Conservation (phyloP, 768 basidiomycete genomes). For the Pleurotus tuber-regium region DNA sequence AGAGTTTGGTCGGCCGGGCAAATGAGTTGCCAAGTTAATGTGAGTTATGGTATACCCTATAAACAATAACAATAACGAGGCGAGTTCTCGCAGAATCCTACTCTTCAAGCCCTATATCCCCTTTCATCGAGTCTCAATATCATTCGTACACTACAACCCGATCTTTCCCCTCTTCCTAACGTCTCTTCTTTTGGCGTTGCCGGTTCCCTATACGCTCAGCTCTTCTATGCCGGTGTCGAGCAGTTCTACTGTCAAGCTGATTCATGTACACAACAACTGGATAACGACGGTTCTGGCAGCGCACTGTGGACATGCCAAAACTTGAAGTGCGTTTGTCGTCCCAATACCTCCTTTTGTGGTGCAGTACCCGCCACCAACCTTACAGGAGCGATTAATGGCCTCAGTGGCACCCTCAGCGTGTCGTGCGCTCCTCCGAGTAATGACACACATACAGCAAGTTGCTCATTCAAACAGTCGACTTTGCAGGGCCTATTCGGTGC, state of each 20-base stretch:
- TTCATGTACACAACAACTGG: conserved; percentile 62
- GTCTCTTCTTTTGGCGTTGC: conserved; percentile 54
- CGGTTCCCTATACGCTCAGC: conserved; percentile 60
- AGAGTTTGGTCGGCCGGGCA: conserved; percentile 77
- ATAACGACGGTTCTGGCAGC: conserved; percentile 31
- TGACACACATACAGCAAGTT: conserved; percentile 49
- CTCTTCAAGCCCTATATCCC: conserved; percentile 74
- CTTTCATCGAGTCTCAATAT: conserved; percentile 73
- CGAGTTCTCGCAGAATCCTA: conserved; percentile 62
- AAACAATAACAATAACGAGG: neutral
- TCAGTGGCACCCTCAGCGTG: conserved; percentile 66
- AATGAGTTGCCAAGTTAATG: conserved; percentile 82
- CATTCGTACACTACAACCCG: conserved; percentile 68
- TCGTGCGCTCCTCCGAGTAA: conserved; percentile 53
- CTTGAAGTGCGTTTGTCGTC: conserved; percentile 71
- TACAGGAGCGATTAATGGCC: conserved; percentile 58
- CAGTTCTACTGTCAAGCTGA: conserved; percentile 85
- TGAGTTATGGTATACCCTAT: conserved; percentile 33
- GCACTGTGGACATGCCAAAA: conserved; percentile 71
- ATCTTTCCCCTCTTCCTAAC: conserved; percentile 67
- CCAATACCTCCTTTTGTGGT: conserved; percentile 76
- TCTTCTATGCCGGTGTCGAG: conserved; percentile 79
- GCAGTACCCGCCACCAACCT: conserved; percentile 43
- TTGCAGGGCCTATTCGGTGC: conserved; percentile 73
- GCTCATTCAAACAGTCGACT: conserved; percentile 72